Evolutionary conservation across 805 yeast species (phyloP).

Genomic region (Candida glaebosa): DNA sequence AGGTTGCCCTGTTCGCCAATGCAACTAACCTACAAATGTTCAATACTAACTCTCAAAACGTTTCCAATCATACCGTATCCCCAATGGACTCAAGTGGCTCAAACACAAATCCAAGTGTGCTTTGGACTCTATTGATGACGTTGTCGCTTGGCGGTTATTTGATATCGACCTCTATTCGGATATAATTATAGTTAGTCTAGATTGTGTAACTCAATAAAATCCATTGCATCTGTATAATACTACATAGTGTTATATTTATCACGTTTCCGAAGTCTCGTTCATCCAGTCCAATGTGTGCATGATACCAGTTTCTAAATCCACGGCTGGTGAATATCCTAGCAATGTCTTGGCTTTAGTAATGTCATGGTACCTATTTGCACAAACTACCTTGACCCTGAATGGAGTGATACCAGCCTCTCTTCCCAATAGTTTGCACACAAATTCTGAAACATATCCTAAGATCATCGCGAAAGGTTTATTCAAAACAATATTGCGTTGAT

Average conservation of each 20-base stretch:
- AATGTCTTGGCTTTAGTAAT: conserved; percentile 78
- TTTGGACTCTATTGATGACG: too few relatives aligned
- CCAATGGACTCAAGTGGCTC: neutral
- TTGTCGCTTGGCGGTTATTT: neutral
- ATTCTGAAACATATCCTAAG: conserved; percentile 79
- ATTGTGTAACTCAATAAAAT: too few relatives aligned
- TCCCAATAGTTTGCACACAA: conserved; percentile 63
- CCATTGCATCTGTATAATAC: too few relatives aligned
- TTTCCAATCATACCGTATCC: neutral
- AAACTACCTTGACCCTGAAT: conserved; percentile 86
- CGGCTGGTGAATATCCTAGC: conserved; percentile 78
- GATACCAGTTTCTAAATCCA: conserved; percentile 77
- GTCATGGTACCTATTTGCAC: conserved; percentile 92
- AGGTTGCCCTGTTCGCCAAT: too few relatives aligned
- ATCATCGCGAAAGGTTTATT: conserved; percentile 72
- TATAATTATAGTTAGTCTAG: too few relatives aligned
- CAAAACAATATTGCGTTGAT: conserved; percentile 63
- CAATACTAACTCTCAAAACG: neutral
- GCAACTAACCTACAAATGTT: too few relatives aligned
- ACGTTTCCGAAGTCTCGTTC: conserved; percentile 51
- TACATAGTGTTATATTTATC: neutral
- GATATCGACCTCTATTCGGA: neutral
- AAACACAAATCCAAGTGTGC: neutral
- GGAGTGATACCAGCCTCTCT: conserved; percentile 95
- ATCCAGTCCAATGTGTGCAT: conserved; percentile 80